A percentile compares a stretch with the other conserved stretches of the same genome.
phyloP scores from a whole-genome alignment of 306 rosid genomes.

The Vigna trinervia region DNA sequence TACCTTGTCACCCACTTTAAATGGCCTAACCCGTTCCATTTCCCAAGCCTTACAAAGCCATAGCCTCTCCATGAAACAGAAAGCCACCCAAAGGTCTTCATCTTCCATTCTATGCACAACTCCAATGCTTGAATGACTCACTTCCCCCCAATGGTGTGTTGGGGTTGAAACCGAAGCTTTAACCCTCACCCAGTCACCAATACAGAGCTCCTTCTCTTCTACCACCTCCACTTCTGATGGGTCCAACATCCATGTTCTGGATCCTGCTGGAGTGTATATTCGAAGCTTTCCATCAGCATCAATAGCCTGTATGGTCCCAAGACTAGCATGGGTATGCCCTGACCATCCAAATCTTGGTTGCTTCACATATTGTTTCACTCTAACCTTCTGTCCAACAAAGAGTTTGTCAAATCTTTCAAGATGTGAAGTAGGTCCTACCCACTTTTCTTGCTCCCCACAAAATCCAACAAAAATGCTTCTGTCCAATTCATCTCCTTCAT shows the following conservation, averaged over 20 bases:
- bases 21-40: slow-evolving; percentile 78
- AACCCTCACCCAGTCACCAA: slow-evolving; percentile 94
- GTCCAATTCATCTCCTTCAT: slow-evolving; percentile 77
- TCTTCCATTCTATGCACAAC: slow-evolving; percentile 93
- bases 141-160: slow-evolving; percentile 98
- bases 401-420: slow-evolving; percentile 71
- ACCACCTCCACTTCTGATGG: slow-evolving; percentile 88
- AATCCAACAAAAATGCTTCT: slow-evolving; percentile 79
- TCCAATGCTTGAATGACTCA: slow-evolving; percentile 81
- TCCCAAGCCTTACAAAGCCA: slow-evolving; percentile 94
- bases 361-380: slow-evolving; percentile 69
- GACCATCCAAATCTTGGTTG: slow-evolving; percentile 98
- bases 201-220: slow-evolving; percentile 76
- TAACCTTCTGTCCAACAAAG: slow-evolving; percentile 84
- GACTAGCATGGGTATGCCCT: slow-evolving; percentile 78
- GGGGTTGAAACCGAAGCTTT: slow-evolving; percentile 82
- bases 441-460: slow-evolving; percentile 96
- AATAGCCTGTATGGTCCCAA: slow-evolving; percentile 80
- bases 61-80: slow-evolving; percentile 80
- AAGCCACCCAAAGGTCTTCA: slow-evolving; percentile 82
- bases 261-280: slow-evolving; percentile 89
- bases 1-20: slow-evolving; percentile 85
- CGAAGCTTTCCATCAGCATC: slow-evolving; percentile 96
- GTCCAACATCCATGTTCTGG: slow-evolving; percentile 95
- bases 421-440: slow-evolving; percentile 84